Base-by-base conservation (phyloP, 2,329 filamentous ascomycete genomes). In the Aspergillus caelatus region DNA sequence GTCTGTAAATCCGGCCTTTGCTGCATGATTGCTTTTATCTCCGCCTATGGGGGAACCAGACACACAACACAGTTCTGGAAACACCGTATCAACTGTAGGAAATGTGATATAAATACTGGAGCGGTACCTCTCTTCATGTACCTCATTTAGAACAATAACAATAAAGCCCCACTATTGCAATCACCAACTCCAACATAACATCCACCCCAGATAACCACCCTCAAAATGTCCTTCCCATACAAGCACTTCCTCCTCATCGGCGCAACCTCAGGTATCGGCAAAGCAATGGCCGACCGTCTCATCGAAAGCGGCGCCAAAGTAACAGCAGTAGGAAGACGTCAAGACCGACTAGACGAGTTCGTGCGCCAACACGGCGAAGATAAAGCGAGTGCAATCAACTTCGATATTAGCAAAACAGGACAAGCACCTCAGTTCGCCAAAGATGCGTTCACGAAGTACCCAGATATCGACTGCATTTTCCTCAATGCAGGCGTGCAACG, bases 401-500 rank as follows among this genome's bases (percentile, higher is more conserved):
- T 84, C 60, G 85, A 88, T 67, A 80, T 86, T 48, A 76, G 75
- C 10, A 73, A 86, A 32, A 68, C 82, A 0, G 70, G 72, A 0
- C 70, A 75, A 4, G 81, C 85, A 14, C 76, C 78, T 0, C 62
- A 68, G 0, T 86, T 84, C 71, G 79, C 70, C 6, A 58, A 53
- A 1, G 63, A 67, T 3, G 43, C 63, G 10, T 60, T 57, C n/a
- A 9, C 41, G 8, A 57, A 58, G 0, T 79, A 85, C 69, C 83
- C 85, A 0, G 75, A 81, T 32, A 80, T 89, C 32, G 85, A 88
- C 74, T 82, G 81, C 67, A 71, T 89, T 30, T 73, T 89, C 60
- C 75, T 89, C 57, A 88, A 88, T 70, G 83, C 86, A 0, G 86
- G 86, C 10, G 78, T 85, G 36, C 86, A 89, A 70, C 76, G 78